Evolutionary conservation across 192 early-diverging fungal genomes (phyloP).

Genomic region (Coemansia sp.): DNA sequence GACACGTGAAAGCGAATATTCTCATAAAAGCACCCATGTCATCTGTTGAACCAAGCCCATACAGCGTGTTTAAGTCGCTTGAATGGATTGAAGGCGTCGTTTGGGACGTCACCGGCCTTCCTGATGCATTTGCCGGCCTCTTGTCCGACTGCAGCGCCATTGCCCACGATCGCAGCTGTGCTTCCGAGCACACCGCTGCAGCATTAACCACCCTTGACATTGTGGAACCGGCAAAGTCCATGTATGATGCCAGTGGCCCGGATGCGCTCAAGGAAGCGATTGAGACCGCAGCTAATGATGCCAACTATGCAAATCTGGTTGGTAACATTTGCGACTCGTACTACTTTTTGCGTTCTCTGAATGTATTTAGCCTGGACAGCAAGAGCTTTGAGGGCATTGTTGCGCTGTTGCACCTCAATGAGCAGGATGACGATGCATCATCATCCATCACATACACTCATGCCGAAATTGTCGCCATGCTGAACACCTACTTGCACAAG

Average conservation of each 20-base stretch:
- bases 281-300: slow-evolving; percentile 15
- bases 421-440: slow-evolving; percentile 1
- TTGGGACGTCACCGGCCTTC: slow-evolving; percentile 43
- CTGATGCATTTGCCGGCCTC: slow-evolving; percentile 38
- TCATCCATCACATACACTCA: slow-evolving; percentile 22
- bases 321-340: slow-evolving; percentile 44
- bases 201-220: slow-evolving; percentile 20
- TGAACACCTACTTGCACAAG: slow-evolving; percentile 33
- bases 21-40: slow-evolving; percentile 1
- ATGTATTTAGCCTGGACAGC: slow-evolving; percentile 22
- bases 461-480: slow-evolving; percentile 17
- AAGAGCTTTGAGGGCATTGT: slow-evolving; percentile 31
- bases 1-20: too few species aligned
- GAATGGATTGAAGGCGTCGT: slow-evolving; percentile 36
- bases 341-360: slow-evolving; percentile 44
- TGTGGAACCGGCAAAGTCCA: slow-evolving; percentile 22
- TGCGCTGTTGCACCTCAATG: slow-evolving; percentile 21
- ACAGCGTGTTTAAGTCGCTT: slow-evolving; percentile 39
- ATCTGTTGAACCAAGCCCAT: slow-evolving; percentile 12
- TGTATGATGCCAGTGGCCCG: slow-evolving; percentile 30
- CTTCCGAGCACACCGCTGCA: slow-evolving; percentile 9
- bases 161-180: slow-evolving; percentile 17
- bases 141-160: slow-evolving; percentile 34
- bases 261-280: slow-evolving; percentile 27
- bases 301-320: slow-evolving; percentile 17